These are phyloP conservation scores for Entomortierella chlamydospora DNA, from an alignment of 192 early-diverging fungal genomes.

Conservation along the genomic window DNA sequence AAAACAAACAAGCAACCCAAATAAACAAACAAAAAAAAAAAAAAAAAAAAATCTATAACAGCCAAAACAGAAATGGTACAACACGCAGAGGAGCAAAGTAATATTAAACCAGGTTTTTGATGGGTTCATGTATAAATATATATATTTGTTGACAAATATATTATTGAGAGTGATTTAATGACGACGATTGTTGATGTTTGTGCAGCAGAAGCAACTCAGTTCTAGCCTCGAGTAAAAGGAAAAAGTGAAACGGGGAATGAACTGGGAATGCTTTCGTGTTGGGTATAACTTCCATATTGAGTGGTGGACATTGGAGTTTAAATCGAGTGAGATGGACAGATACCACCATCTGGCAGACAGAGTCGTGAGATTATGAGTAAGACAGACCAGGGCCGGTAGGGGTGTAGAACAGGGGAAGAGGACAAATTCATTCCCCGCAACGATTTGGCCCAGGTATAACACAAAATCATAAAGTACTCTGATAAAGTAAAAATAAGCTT, in stretches of 20 bases:
- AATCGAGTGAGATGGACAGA: too few species aligned
- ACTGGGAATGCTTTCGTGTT: too few species aligned
- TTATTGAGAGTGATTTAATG: too few species aligned
- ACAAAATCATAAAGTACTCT: background rate
- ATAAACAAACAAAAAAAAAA: background rate
- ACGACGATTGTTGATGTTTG: too few species aligned
- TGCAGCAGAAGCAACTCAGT: too few species aligned
- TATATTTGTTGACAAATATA: background rate
- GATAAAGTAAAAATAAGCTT: slow-evolving; percentile 7
- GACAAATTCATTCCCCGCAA: slow-evolving; percentile 11
- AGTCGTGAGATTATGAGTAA: background rate
- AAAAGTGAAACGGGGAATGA: too few species aligned
- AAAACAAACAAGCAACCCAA: too few species aligned
- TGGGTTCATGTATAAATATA: too few species aligned
- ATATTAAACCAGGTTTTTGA: slow-evolving; percentile 5
- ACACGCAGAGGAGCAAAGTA: background rate
- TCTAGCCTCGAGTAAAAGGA: too few species aligned
- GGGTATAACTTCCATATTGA: too few species aligned
- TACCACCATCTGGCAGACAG: background rate
- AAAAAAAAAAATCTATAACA: background rate
- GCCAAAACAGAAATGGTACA: background rate
- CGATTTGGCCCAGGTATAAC: background rate
- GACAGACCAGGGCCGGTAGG: background rate
- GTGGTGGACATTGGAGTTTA: too few species aligned
- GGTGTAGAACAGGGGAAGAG: background rate